Evolutionary conservation across 768 basidiomycete genomes (phyloP).

Genomic region (Mycena kentingensis): DNA sequence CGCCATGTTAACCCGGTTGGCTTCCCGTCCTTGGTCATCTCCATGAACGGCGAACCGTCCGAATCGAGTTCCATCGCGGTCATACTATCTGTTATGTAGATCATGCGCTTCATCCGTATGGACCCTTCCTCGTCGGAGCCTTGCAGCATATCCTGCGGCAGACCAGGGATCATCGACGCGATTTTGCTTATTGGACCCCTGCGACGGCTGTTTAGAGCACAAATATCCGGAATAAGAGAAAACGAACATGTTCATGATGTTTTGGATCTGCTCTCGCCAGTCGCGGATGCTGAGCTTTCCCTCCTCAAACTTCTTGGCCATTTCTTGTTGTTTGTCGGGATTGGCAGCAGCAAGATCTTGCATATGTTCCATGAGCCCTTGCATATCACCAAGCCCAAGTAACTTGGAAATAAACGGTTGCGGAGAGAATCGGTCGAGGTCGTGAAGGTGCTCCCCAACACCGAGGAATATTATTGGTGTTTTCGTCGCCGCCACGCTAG

Average conservation of each 20-base stretch:
- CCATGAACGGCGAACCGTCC: conserved; percentile 91
- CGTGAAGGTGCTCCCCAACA: conserved; percentile 96
- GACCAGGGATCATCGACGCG: conserved; percentile 97
- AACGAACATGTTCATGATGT: conserved; percentile 96
- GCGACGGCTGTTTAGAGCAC: conserved; percentile 19
- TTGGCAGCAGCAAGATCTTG: conserved; percentile 92
- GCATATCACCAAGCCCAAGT: conserved; percentile 93
- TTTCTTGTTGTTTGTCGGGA: conserved; percentile 96
- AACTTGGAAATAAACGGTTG: conserved; percentile 97
- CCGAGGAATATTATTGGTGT: conserved; percentile 99
- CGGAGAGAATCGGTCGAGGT: conserved; percentile 93
- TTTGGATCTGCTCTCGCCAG: conserved; percentile 96
- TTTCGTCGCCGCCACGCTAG: conserved; percentile 94
- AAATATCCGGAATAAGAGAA: conserved; percentile 4
- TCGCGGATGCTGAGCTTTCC: conserved; percentile 96
- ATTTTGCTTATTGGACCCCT: conserved; percentile 99
- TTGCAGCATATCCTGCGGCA: conserved; percentile 87
- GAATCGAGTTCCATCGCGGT: conserved; percentile 91
- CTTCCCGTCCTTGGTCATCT: conserved; percentile 78
- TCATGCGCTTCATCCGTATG: conserved; percentile 92
- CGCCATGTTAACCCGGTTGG: conserved; percentile 88
- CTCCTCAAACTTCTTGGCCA: conserved; percentile 96
- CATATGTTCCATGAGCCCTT: conserved; percentile 98
- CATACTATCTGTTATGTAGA: conserved; percentile 99
- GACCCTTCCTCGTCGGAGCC: conserved; percentile 94